A percentile compares a stretch with the other conserved stretches of the same genome.
These are phyloP conservation scores for Biscutella laevigata DNA, from an alignment of 441 rosid species.

Conservation along the genomic window DNA sequence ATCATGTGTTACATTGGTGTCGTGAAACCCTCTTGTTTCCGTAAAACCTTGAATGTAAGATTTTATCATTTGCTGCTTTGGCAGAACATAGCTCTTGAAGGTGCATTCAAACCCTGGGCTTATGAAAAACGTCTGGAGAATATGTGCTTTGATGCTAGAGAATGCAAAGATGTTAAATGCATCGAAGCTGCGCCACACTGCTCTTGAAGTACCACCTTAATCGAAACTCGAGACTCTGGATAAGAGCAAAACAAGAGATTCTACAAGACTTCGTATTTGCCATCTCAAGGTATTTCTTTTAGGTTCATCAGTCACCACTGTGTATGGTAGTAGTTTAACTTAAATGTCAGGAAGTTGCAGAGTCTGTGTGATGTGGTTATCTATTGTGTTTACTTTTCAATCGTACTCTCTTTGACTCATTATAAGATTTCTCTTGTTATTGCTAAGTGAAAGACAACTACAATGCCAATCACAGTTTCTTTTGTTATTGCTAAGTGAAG, in stretches of 20 bases:
- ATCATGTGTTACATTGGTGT: not conserved
- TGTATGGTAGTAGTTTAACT: slow-evolving; percentile 1
- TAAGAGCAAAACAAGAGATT: slow-evolving; percentile 5
- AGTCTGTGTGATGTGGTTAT: too few species aligned
- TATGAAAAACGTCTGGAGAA: slow-evolving; percentile 26
- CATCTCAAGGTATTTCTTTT: slow-evolving; percentile 1
- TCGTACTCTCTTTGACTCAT: too few species aligned
- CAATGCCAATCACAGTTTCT: too few species aligned
- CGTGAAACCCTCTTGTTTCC: not conserved
- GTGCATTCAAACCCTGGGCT: slow-evolving; percentile 46
- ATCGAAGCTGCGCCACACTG: not conserved
- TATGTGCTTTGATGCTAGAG: slow-evolving; percentile 1
- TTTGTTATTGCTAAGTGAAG: not conserved
- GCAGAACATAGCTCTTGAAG: slow-evolving; percentile 34
- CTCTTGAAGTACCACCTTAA: not conserved
- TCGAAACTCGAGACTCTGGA: not conserved
- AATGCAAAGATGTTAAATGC: not conserved
- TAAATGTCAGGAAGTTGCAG: not conserved
- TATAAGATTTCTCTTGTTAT: too few species aligned
- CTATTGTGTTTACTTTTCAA: too few species aligned
- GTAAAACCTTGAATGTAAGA: not conserved
- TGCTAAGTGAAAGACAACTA: too few species aligned
- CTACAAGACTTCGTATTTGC: not conserved
- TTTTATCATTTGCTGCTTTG: not conserved
- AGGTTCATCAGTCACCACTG: not conserved